Conservation (phyloP, 2,329 filamentous ascomycete species). For the Hortaea sp. region DNA sequence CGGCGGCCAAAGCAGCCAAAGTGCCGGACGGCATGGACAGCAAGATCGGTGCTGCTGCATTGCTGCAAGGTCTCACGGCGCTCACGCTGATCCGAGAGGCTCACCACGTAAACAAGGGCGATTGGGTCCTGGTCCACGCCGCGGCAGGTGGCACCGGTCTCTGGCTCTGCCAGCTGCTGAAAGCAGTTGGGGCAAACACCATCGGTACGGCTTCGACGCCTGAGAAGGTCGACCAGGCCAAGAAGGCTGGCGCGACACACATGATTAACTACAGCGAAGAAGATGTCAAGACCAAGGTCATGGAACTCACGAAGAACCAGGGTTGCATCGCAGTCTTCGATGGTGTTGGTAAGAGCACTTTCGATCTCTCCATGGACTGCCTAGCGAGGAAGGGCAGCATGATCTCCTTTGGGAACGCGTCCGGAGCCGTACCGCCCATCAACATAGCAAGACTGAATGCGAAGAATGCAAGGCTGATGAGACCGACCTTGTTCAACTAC, state of each 20-base stretch:
- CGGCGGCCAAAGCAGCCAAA: slow-evolving; percentile 46
- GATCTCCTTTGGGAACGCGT: slow-evolving; percentile 72
- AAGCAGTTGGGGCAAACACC: slow-evolving; percentile 59
- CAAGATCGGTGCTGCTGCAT: slow-evolving; percentile 55
- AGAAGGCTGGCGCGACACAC: slow-evolving; percentile 59
- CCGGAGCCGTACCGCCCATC: slow-evolving; percentile 66
- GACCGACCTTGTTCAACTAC: slow-evolving; percentile 66
- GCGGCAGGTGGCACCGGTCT: slow-evolving; percentile 75
- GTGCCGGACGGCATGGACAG: slow-evolving; percentile 54
- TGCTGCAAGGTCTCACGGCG: slow-evolving; percentile 78
- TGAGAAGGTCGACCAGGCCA: slow-evolving; percentile 63
- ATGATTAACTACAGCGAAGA: slow-evolving; percentile 59
- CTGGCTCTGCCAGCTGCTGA: slow-evolving; percentile 65
- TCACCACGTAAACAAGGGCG: slow-evolving; percentile 58
- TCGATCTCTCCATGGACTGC: slow-evolving; percentile 65
- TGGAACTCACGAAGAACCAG: slow-evolving; percentile 59
- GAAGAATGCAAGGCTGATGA: slow-evolving; percentile 68
- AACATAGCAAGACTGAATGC: slow-evolving; percentile 50
- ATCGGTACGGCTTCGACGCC: slow-evolving; percentile 69
- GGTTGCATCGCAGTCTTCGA: slow-evolving; percentile 76
- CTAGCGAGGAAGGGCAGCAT: slow-evolving; percentile 68
- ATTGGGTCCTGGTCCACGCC: slow-evolving; percentile 77
- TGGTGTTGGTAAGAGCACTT: slow-evolving; percentile 75
- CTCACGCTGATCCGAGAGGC: slow-evolving; percentile 69
- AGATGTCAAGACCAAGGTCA: slow-evolving; percentile 49